Evolutionary conservation across 768 basidiomycete genomes (phyloP), one percentile per base, ranked within the genome.

Genomic region (Xerocomus spinulosus): DNA sequence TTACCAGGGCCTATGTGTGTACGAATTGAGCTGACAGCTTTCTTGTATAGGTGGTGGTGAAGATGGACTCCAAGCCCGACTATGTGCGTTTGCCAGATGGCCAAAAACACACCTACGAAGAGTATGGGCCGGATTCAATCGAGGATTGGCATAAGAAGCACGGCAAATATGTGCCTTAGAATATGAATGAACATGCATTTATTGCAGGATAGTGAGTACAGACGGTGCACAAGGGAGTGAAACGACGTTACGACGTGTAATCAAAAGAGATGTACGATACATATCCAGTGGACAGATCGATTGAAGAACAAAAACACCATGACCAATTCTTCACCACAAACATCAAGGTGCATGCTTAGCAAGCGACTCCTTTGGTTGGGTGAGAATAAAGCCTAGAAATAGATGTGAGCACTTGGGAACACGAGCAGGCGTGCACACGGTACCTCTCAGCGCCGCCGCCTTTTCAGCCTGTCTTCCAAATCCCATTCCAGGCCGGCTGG

Each of bases 401-500:
- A 9, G 21, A 12, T 12, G 4, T 17, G 28, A 21, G 57, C 46
- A 40, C 30, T 26, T 26, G 15, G 30, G 26, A n/a, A 9, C 29
- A 14, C 21, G 10, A 3, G 7, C n/a, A 18, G 8, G 3, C 14
- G n/a, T 10, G 2, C 29, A 61, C 17, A 56, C 52, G 5, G 18
- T 44, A 66, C 88, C 87, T 58, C 76, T 78, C 42, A 85, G 70
- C 4, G 75, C 83, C 5, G 88, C 88, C 33, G 75, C 75, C 69
- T 85, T 90, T 73, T 91, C 86, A 18, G 79, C 89, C 61, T 89
- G 87, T 42, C 80, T 74, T 15, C 90, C 91, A 56, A 92, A 93
- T 1, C 91, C 90, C 61, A 79, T 77, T 4, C 81, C 79, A 45
- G 67, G 64, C 60, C 71, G 74, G 48, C 49, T 33, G 26, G 61